Base-by-base conservation (phyloP, 164 flowering plant genomes). In the Pachysandra terminalis region DNA sequence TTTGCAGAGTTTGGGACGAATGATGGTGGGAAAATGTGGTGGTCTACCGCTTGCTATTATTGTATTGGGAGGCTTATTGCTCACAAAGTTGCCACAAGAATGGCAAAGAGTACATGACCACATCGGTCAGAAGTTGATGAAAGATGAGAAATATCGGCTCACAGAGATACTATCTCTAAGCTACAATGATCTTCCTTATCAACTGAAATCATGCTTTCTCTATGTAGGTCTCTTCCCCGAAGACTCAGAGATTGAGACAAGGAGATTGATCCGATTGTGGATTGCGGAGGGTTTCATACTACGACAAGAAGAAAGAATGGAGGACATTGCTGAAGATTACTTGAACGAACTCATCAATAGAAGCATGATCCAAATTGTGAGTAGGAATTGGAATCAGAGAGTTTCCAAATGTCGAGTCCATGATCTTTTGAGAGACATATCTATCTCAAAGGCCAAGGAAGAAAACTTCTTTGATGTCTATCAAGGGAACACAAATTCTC, bases 11-110 rank as follows among this genome's bases (percentile, higher is more conserved):
- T 2, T 49, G 2, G 26, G 66, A 19, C 71, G 59, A 56, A 15
- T 56, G 19, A 68, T 69, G 51, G 69, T 48, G 0, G 9, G 15
- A 57, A 57, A 17, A 32, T 61, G 77, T 55, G 51, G 48, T 19
- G 78, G 77, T 0, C 35, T 79, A 8, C 80, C 82, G 1, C 73
- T 79, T 6, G 72, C 78, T 14, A 63, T 79, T 27, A 71, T 63
- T 21, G 66, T 68, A 0, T 25, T 74, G 1, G 78, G 78, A 17
- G 57, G 78, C 9, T 26, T 66, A 17, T 66, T 71, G 12, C 49
- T 57, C 0, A 26, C 9, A 9, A 49, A 64, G 55, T n/a, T 16
- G 0, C 41, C 49, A 53, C 37, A 53, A 13, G 72, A 62, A n/a
- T 69, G 72, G 72, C 56, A 51, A 17, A 61, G n/a, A 35, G 48